Evolutionary conservation across 2,329 filamentous ascomycete species (phyloP).

Genomic region (Ceratocystis eucalypticola): DNA sequence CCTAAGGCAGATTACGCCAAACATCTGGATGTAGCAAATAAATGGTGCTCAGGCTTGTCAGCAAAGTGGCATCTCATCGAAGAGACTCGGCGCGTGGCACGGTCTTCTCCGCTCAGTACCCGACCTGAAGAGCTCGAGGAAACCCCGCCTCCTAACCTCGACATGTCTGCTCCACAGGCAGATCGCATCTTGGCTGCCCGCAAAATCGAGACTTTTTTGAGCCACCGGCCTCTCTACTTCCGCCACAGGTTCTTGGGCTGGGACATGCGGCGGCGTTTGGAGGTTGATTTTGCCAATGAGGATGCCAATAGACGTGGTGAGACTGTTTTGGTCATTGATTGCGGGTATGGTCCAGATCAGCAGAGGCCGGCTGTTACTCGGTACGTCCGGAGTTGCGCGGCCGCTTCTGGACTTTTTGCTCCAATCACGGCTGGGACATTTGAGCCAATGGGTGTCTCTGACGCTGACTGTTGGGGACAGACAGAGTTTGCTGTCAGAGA

Average conservation of each 20-base stretch:
- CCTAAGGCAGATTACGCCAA: constrained; percentile 37
- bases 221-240: constrained; percentile 63
- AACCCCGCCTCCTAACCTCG: constrained; percentile 6
- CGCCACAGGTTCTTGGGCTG: constrained; percentile 66
- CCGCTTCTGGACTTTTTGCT: background rate
- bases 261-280: constrained; percentile 78
- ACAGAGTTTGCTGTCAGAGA: constrained; percentile 43
- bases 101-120: constrained; percentile 58
- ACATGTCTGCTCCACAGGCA: constrained; percentile 37
- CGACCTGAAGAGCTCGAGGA: constrained; percentile 39
- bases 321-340: constrained; percentile 57
- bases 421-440: background rate
- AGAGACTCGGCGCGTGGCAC: constrained; percentile 56
- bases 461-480: constrained; percentile 51
- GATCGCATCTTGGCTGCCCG: constrained; percentile 64
- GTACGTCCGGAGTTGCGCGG: constrained; percentile 28
- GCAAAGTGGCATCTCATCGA: constrained; percentile 74
- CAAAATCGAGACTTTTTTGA: constrained; percentile 66
- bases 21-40: constrained; percentile 45
- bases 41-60: constrained; percentile 69
- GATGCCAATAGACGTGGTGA: constrained; percentile 68
- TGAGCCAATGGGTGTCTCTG: constrained; percentile 24
- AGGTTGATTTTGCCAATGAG: constrained; percentile 79
- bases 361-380: constrained; percentile 31
- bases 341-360: constrained; percentile 50